These are phyloP conservation scores for Leptographium wingfieldii DNA, from an alignment of 2,329 filamentous ascomycete species.

Conservation along the genomic window DNA sequence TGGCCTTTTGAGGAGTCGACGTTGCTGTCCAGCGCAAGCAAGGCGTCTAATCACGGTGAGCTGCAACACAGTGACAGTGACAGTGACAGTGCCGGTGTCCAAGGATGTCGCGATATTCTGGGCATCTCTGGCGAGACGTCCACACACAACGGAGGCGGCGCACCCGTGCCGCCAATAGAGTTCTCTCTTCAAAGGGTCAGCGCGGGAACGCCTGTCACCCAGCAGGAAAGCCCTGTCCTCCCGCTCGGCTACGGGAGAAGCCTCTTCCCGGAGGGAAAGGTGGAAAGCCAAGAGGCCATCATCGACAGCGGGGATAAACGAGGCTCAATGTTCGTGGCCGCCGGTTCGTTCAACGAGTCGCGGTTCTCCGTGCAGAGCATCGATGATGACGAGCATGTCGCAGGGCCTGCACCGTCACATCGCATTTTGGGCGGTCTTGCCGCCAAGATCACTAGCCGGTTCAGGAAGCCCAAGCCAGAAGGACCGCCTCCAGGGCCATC, in stretches of 20 bases:
- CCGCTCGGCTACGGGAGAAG: neutral
- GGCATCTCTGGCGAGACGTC: neutral
- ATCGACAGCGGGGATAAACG: neutral
- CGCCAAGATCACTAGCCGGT: neutral
- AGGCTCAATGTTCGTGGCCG: neutral
- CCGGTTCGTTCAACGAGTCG: neutral
- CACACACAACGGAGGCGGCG: neutral
- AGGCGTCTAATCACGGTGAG: neutral
- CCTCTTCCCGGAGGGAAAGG: neutral
- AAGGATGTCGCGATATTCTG: neutral
- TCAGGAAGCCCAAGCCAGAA: neutral
- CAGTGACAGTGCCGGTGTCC: neutral
- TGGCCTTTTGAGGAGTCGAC: slow-evolving; percentile 13
- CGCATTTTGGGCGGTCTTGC: neutral
- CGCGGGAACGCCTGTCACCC: neutral
- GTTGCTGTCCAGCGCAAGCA: slow-evolving; percentile 7
- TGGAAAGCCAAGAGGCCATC: slow-evolving; percentile 9
- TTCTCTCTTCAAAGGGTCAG: neutral
- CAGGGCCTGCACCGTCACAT: neutral
- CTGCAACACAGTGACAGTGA: neutral
- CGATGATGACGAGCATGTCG: neutral
- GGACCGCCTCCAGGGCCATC: neutral
- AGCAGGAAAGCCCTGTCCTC: neutral
- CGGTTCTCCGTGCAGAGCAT: neutral
- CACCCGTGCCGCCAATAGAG: neutral